Percentiles rank a stretch among this genome's conserved stretches.
phyloP scores from a whole-genome alignment of 1,139 yeast species.

The Yarrowia galli region DNA sequence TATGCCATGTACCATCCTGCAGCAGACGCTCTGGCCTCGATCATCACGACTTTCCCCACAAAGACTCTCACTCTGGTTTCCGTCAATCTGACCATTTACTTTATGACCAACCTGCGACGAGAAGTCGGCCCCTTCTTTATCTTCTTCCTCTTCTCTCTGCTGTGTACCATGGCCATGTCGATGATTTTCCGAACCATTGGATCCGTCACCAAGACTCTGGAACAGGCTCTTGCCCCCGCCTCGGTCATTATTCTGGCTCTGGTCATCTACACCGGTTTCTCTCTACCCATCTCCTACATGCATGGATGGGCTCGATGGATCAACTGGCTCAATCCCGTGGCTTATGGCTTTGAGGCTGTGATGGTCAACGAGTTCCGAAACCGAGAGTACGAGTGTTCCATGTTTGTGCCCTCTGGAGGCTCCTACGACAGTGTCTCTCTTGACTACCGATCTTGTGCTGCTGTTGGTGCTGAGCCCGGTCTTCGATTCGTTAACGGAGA shows the following conservation, averaged over 20 bases:
- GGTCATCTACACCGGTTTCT: slow-evolving; percentile 66
- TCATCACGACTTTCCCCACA: slow-evolving; percentile 65
- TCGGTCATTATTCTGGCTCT: slow-evolving; percentile 62
- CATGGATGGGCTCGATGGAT: slow-evolving; percentile 73
- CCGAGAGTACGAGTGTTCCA: slow-evolving; percentile 58
- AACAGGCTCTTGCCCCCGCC: slow-evolving; percentile 70
- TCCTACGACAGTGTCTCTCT: slow-evolving; percentile 55
- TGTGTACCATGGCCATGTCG: slow-evolving; percentile 58
- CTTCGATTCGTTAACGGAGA: slow-evolving; percentile 58
- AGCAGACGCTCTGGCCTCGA: slow-evolving; percentile 75
- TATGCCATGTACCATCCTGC: slow-evolving; percentile 80
- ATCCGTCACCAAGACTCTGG: slow-evolving; percentile 60
- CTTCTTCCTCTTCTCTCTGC: slow-evolving; percentile 61
- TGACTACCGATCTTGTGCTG: slow-evolving; percentile 58
- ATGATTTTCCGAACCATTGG: slow-evolving; percentile 69
- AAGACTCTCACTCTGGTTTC: slow-evolving; percentile 51
- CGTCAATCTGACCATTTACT: slow-evolving; percentile 57
- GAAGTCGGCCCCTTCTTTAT: slow-evolving; percentile 74
- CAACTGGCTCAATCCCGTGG: slow-evolving; percentile 63
- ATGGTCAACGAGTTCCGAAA: slow-evolving; percentile 66
- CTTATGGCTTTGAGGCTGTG: slow-evolving; percentile 63
- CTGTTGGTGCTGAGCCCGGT: slow-evolving; percentile 59
- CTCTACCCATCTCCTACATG: slow-evolving; percentile 64
- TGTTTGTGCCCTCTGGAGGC: slow-evolving; percentile 59
- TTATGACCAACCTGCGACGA: slow-evolving; percentile 71